Base-by-base conservation (phyloP, 495 filamentous ascomycete species). In the Neurospora sp. region DNA sequence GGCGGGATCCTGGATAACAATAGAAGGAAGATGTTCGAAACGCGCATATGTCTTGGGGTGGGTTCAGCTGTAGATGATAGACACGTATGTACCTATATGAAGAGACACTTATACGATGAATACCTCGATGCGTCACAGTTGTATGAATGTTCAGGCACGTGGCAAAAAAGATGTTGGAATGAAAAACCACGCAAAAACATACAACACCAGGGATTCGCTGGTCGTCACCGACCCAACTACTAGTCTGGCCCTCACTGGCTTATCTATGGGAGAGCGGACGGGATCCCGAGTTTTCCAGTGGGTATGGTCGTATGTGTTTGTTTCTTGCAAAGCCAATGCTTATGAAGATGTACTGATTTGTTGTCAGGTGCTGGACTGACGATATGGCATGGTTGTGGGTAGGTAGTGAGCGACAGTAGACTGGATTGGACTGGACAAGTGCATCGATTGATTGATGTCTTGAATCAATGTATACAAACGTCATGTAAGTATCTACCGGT, bases 181-280 rank as follows among this genome's bases (percentile, higher is more conserved):
- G 11, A 15, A 48, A 21, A 4, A 9, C 0, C 43, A 21, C 0
- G 24, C 28, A 70, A 73, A 71, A 71, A 76, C 71, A 76, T 78
- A 75, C 77, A 78, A 76, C 77, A 74, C 77, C 77, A 70, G 75
- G 77, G 71, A 78, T 77, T 76, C 77, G 70, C 77, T 76, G 71
- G 71, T 86, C 79, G 81, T 85, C 84, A 85, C 82, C 84, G 78
- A 85, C 83, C 81, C 79, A 81, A 85, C 80, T 84, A 83, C 84
- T 84, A 77, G 76, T 83, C 80, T 71, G 69, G 75, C 73, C 40
- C 43, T 75, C 71, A 74, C 71, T 74, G 70, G 79, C 78, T 83
- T 82, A 78, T 79, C 80, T 82, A 84, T 78, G 83, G 83, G 78
- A 83, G 84, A 85, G 81, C 84, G 81, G 82, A 86, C 84, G 83